Evolutionary conservation across 805 yeast species (phyloP).

Genomic region (Ogataea allantospora): DNA sequence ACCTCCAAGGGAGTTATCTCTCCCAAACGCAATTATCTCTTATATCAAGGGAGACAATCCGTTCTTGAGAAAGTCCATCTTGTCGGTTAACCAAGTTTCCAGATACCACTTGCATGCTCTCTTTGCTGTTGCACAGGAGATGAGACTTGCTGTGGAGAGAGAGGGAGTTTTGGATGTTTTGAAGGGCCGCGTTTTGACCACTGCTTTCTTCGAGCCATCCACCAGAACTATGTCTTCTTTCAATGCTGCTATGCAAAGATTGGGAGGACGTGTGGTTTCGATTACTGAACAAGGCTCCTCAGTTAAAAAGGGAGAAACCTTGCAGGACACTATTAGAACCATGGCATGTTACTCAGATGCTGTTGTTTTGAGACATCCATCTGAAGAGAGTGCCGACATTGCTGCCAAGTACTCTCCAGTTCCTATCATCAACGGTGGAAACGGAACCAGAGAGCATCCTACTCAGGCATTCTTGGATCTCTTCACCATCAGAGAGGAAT

Average conservation of each 20-base stretch:
- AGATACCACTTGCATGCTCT: slow-evolving; percentile 89
- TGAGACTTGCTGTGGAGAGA: slow-evolving; percentile 95
- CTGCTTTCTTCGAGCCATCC: slow-evolving; percentile 97
- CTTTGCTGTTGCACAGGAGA: slow-evolving; percentile 96
- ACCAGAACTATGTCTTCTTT: slow-evolving; percentile 96
- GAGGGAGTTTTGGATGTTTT: slow-evolving; percentile 89
- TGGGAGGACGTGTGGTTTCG: slow-evolving; percentile 95
- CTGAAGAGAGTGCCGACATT: slow-evolving; percentile 83
- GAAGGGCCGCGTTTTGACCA: slow-evolving; percentile 87
- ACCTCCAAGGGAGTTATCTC: slow-evolving; percentile 66
- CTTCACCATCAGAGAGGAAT: slow-evolving; percentile 97
- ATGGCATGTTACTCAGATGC: slow-evolving; percentile 96
- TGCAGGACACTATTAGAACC: slow-evolving; percentile 94
- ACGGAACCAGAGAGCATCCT: slow-evolving; percentile 97
- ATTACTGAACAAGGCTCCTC: slow-evolving; percentile 86
- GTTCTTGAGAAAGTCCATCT: slow-evolving; percentile 81
- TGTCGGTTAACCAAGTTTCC: slow-evolving; percentile 83
- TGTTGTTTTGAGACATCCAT: slow-evolving; percentile 94
- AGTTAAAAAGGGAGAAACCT: slow-evolving; percentile 95
- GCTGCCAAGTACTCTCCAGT: slow-evolving; percentile 97
- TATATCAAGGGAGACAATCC: slow-evolving; percentile 83
- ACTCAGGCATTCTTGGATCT: slow-evolving; percentile 96
- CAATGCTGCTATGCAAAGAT: slow-evolving; percentile 99
- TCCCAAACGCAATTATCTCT: slow-evolving; percentile 75
- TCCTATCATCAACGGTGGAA: slow-evolving; percentile 97